Evolutionary conservation across 2,329 filamentous ascomycete genomes (phyloP), one percentile per base, ranked within the genome.

Genomic region (Ophiostoma populinum): DNA sequence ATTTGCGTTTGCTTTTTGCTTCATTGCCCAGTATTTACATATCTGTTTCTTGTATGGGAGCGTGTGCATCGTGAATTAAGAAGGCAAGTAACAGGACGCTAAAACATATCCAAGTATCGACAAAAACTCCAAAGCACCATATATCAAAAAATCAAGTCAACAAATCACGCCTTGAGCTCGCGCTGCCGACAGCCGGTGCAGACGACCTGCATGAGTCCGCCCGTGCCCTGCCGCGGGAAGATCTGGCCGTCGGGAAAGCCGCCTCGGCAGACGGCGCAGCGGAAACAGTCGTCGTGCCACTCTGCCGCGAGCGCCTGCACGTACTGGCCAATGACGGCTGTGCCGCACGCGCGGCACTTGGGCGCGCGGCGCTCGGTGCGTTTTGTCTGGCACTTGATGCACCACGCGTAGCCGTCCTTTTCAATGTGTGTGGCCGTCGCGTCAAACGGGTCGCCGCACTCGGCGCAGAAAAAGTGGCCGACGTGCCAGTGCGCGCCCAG

Each of bases 381-480:
- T 51, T 85, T 81, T 11, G 86, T 92, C 59, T 95, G 87, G 52
- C 90, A 98, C 16, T 69, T 69, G 31, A 95, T 71, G 56, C 90
- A 98, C 86, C 90, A 98, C 5, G 90, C 90, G 55, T 92, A 95
- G 8, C 87, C 87, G 46, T 95, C 87, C 57, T 93, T 93, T 53
- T 98, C 90, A 37, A 98, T 75, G 48, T 77, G 73, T 30, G 71
- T 76, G 57, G 66, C 69, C 40, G 69, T 70, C 32, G 65, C 63
- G 45, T 67, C 82, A 52, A 98, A 98, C 0, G 90, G 87, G 58
- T 98, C 87, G 45, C 90, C 90, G 52, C 90, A 98, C 63, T 98
- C 85, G 27, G 90, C 90, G 51, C 90, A 98, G 67, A 98, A 98
- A 61, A 98, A 98, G 58, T 98, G 90, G 0, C 90, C 90, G 35